These are phyloP conservation scores for Ustilago nuda DNA, from an alignment of 1,284 basidiomycete species.

Conservation along the genomic window DNA sequence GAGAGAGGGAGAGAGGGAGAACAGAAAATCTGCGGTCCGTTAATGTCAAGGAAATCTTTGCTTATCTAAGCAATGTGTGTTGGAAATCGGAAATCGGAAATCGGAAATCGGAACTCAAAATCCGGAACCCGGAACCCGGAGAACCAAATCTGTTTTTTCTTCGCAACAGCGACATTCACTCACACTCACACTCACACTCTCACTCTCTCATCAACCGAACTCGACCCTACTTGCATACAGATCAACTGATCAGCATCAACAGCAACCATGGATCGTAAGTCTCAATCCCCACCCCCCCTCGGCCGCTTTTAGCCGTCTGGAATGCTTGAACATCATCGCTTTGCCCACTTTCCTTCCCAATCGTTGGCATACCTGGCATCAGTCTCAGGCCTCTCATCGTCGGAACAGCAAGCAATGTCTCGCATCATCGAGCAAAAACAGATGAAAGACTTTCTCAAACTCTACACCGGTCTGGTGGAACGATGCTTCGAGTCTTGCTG, in stretches of 20 bases:
- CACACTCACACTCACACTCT: too few species aligned
- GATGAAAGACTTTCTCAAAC: slow-evolving; percentile 98
- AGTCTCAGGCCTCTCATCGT: slow-evolving; percentile 65
- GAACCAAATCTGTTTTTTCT: neutral
- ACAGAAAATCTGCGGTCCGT: slow-evolving; percentile 24
- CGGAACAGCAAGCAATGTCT: slow-evolving; percentile 66
- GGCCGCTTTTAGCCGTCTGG: neutral
- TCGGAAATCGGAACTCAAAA: neutral
- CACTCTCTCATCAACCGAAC: too few species aligned
- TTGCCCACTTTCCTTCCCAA: neutral
- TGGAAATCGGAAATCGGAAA: slow-evolving; percentile 1
- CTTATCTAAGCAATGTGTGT: slow-evolving; percentile 43
- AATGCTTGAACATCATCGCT: neutral
- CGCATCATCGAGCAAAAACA: slow-evolving; percentile 71
- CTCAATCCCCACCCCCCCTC: too few species aligned
- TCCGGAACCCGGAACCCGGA: slow-evolving; percentile 18
- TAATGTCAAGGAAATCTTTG: slow-evolving; percentile 22
- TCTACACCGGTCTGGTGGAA: slow-evolving; percentile 96
- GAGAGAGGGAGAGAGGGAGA: neutral
- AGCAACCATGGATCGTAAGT: slow-evolving; percentile 55
- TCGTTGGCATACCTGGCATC: neutral
- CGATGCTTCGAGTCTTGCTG: slow-evolving; percentile 94
- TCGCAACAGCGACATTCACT: neutral
- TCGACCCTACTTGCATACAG: neutral
- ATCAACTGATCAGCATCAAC: neutral